A percentile compares a stretch with the other conserved stretches of the same genome.
Conservation (phyloP, 345 rosid species). For the Corchorus capsularis region DNA sequence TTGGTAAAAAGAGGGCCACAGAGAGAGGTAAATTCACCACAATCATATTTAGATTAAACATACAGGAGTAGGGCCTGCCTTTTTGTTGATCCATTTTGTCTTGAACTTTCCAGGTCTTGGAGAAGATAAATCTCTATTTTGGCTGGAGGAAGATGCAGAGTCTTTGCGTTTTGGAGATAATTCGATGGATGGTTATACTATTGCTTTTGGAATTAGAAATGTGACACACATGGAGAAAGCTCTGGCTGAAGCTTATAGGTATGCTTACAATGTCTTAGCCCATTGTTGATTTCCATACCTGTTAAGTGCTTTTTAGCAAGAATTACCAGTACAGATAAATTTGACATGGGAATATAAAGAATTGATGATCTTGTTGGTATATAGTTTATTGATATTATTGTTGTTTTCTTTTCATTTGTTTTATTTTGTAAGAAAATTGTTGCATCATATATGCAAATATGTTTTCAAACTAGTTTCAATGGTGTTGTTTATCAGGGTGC, state of each 20-base stretch:
- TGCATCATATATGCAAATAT: neutral
- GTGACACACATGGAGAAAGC: slow-evolving; percentile 88
- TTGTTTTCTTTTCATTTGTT: neutral
- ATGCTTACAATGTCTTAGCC: neutral
- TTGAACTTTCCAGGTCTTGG: slow-evolving; percentile 33
- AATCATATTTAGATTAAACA: neutral
- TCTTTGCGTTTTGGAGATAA: slow-evolving; percentile 63
- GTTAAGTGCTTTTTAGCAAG: neutral
- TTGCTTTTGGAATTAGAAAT: slow-evolving; percentile 93
- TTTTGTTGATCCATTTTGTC: neutral
- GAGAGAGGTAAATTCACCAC: slow-evolving; percentile 56
- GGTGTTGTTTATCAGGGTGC: slow-evolving; percentile 46
- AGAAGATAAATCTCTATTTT: slow-evolving; percentile 61
- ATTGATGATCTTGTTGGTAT: neutral
- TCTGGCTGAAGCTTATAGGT: slow-evolving; percentile 82
- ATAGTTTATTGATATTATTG: neutral
- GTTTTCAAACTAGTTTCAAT: neutral
- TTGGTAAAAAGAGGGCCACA: slow-evolving; percentile 70
- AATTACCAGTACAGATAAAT: neutral
- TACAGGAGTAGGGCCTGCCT: neutral
- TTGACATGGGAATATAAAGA: neutral
- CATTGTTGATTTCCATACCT: neutral
- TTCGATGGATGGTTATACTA: slow-evolving; percentile 83
- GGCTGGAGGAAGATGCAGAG: slow-evolving; percentile 93
- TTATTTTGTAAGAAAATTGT: neutral